Base-by-base conservation (phyloP, 192 early-diverging fungal species). In the Gaertneriomyces semiglobifer region DNA sequence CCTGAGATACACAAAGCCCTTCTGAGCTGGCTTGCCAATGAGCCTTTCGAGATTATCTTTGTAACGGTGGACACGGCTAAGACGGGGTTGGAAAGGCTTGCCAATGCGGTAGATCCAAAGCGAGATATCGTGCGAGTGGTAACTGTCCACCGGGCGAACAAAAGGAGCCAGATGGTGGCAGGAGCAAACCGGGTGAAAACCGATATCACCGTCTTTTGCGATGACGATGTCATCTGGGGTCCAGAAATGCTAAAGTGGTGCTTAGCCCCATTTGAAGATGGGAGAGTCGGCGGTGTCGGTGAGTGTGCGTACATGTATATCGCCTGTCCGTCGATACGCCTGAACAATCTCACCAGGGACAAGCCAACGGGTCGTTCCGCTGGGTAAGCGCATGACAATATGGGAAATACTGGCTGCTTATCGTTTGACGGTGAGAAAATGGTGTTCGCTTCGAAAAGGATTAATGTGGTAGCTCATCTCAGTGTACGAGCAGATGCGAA, bases 361-460 rank as follows among this genome's bases (percentile, higher is more conserved):
- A 5, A 75, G 74, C 5, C 87, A 88, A 69, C 83, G 68, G 0
- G 88, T 88, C 3, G 73, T 87, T 16, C 79, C 83, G 11, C 74
- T 82, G 7, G 80, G 80, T 40, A 79, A 81, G 7, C 74, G 72
- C 53, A 84, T 86, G 69, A 88, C 88, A 0, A 73, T 88, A 11
- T 89, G 88, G 88, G 87, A 89, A 38, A 86, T 88, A 51, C 72
- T 89, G 6, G 83, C 88, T 14, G 88, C 86, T 6, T 89, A 81
- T 64, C 81, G 88, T 12, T 68, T 89, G 44, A 84, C 88, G 5
- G 76, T 77, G 50, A 58, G 75, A 16, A 1, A 54, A 18, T 43
- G 19, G 18, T 8, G 53, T 7, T 18, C 14, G 3, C 41, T 0
- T 52, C 6, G 6, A 6, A 57, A 38, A 38, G 18, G 8, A 56